Evolutionary conservation across 306 rosid genomes (phyloP), one percentile per base, ranked within the genome.

Genomic region (Lotus japonicus): DNA sequence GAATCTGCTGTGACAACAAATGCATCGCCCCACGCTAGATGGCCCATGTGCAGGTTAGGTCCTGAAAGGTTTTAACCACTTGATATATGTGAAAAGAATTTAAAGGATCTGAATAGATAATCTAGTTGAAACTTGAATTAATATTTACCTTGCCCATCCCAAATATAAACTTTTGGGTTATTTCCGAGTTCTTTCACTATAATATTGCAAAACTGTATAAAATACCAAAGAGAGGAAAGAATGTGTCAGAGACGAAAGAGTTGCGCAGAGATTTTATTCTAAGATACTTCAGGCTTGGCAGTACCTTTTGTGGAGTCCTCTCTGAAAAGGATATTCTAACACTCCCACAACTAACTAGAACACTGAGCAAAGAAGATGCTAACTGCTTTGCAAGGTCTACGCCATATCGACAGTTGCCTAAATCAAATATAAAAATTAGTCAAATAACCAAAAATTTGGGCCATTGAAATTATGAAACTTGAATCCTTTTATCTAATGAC

Each of bases 1-100:
- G 98, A 94, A 80, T 94, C 98, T 71, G 97, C 96, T 5, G 98
- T 88, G 74, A 94, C 82, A 77, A 88, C 85, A 79, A 94, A 94
- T 21, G 98, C 90, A 79, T 94, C 95, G 0, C 84, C 97, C 98
- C 98, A 94, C 48, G 98, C 98, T 63, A 94, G 80, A 78, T 86
- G 90, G 58, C 98, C 98, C 97, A 88, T 82, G 63, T 81, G 89
- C 8, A 85, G 89, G 83, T 88, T 86, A 73, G 89, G 92, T 65
- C 82, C 98, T 90, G 90, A 71, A 76, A 62, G 46, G 1, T 31
- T 31, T 31, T 51, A 23, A 63, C 73, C 19, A 28, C 50, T 41
- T 31, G 70, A 26, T 26, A 26, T 26, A 3, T 2, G 31, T 26
- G 2, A 26, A 26, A 26, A 73, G 61, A 49, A 77, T n/a, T 16